Evolutionary conservation across 306 rosid species (phyloP), one percentile per base, ranked within the genome.

Genomic region (Malus orientalis): DNA sequence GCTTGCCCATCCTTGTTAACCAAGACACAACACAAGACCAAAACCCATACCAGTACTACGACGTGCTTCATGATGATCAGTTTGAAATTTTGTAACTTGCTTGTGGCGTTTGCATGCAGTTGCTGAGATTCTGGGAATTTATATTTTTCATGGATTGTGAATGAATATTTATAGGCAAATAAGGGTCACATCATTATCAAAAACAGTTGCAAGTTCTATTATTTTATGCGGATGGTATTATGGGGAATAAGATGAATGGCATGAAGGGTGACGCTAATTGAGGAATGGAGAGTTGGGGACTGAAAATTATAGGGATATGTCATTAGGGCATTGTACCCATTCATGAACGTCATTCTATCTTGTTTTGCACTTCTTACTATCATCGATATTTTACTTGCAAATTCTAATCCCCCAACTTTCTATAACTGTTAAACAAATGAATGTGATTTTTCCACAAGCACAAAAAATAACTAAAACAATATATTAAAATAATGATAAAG

Each of bases 11-110:
- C 79, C 60, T 33, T 73, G 73, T 70, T 60, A 70, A 67, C 61
- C 79, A 83, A 33, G 33, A 74, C 67, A 81, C 75, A 74, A 70
- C 76, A 84, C 74, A 87, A 60, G n/a, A 76, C 67, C 69, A 90
- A 27, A 38, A 71, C 74, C 40, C 70, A 76, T 42, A 77, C 79
- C 32, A 51, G n/a, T n/a, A 73, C 74, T 78, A 77, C 77, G 81
- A 79, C 22, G 67, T 78, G 11, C 79, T 67, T 49, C 70, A 74
- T 61, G 47, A 62, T 72, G 9, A 36, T 15, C 66, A 32, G n/a
- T 30, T 61, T 60, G 65, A 25, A 23, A 11, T 30, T 29, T 61
- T 61, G 8, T 40, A 33, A 64, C 14, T 66, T 66, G 29, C 70
- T 66, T 66, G 27, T 66, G 47, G 15, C 18, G 19, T 15, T 13